Evolutionary conservation across 345 rosid species (phyloP), one percentile per base, ranked within the genome.

Genomic region (Orychophragmus violaceus): DNA sequence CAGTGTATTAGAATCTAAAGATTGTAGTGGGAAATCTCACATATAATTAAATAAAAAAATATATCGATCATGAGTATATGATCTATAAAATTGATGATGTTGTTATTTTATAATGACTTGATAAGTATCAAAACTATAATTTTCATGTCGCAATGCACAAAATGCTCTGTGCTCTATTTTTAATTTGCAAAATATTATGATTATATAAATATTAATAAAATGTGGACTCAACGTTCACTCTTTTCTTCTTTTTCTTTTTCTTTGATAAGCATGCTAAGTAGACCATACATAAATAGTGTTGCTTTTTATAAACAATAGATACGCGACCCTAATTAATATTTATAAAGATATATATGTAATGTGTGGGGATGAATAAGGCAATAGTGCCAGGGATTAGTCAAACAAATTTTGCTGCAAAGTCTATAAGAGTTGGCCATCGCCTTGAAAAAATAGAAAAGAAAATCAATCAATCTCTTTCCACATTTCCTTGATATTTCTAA

Each of bases 211-310:
- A 19, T 53, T 22, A 55, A 24, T 32, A 46, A 62, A 64, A 57
- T 72, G 66, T 58, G 71, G 71, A 64, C 33, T 49, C 55, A 30
- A 13, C 24, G 12, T 50, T 64, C 60, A 25, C 58, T 56, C 1
- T 22, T 64, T 35, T 64, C 41, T 65, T 56, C 32, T 16, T 64
- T 64, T 64, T 50, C 21, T 64, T 64, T 64, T 50, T 39, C 49
- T 72, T 64, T 64, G 28, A 23, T 52, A 58, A 58, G 66, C 71
- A 72, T 72, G 71, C 76, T 65, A 58, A 65, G 71, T 64, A 64
- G 76, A 72, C 71, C 76, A 58, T 59, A 65, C 76, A 39, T 65
- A 28, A 50, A 65, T 41, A 65, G 76, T 65, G 66, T 57, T 57
- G 65, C 66, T 56, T 64, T 21, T 54, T 45, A 37, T 27, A 44